Conservation (phyloP, 495 filamentous ascomycete species). For the Bryoglossum gracile region DNA sequence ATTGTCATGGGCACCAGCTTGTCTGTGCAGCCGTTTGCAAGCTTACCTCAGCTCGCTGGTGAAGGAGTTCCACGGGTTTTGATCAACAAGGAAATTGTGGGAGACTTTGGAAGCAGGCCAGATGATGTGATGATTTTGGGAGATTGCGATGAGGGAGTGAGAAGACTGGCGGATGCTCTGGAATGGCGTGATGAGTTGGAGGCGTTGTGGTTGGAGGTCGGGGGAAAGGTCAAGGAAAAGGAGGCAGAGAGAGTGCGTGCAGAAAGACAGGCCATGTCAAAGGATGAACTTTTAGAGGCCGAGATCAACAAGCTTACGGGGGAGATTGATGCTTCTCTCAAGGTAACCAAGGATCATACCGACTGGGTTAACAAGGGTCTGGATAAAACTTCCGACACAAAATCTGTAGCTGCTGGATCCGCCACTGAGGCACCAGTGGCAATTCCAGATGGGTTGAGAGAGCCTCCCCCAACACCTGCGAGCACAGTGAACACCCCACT, state of each 20-base stretch:
- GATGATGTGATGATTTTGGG: slow-evolving; percentile 73
- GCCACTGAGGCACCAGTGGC: neutral
- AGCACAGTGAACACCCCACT: slow-evolving; percentile 1
- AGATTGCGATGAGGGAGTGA: slow-evolving; percentile 78
- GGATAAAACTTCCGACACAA: slow-evolving; percentile 4
- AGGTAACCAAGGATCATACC: slow-evolving; percentile 39
- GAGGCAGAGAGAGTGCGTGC: slow-evolving; percentile 24
- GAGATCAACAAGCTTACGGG: slow-evolving; percentile 47
- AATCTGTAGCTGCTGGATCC: neutral
- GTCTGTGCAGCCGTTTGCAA: slow-evolving; percentile 82
- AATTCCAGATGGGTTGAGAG: neutral
- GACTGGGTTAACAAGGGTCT: slow-evolving; percentile 35
- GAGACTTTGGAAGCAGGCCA: slow-evolving; percentile 62
- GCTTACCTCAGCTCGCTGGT: slow-evolving; percentile 56
- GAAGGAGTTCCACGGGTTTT: slow-evolving; percentile 66
- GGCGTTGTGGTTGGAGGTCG: slow-evolving; percentile 52
- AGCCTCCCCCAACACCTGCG: slow-evolving; percentile 10
- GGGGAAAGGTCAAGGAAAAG: slow-evolving; percentile 33
- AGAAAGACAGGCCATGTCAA: slow-evolving; percentile 19
- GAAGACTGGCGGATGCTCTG: slow-evolving; percentile 69
- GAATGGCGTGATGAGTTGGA: slow-evolving; percentile 88
- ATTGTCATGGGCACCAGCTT: slow-evolving; percentile 92
- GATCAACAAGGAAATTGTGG: slow-evolving; percentile 83
- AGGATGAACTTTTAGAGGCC: slow-evolving; percentile 48
- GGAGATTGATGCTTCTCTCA: slow-evolving; percentile 46